Evolutionary conservation across 257 asterid species (phyloP), one percentile per base, ranked within the genome.

Genomic region (Forsythia suspensa): DNA sequence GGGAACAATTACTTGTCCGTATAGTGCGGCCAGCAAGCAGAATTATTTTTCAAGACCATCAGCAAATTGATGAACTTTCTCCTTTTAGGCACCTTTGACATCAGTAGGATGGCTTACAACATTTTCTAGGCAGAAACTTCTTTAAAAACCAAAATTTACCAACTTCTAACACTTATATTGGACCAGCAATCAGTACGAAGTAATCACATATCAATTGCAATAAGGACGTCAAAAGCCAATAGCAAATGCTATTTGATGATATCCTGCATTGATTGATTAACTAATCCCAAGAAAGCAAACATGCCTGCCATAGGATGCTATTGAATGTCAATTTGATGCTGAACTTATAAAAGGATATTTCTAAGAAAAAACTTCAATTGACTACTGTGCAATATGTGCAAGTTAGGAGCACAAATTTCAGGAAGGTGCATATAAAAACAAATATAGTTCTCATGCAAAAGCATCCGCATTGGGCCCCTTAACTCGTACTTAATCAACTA

Each of bases 321-420:
- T 77, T 76, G 71, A 74, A 79, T 75, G 78, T 73, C 55, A 59
- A 38, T 41, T 70, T 72, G 72, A 74, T 68, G 16, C 34, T 70
- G 16, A 46, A 67, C 71, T 43, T 18, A 44, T 36, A 70, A 66
- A 77, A 36, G 1, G 59, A 41, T 77, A 70, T 75, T 65, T 74
- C 36, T 37, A 82, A 65, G 77, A 39, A 82, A 74, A 79, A 85
- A 5, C 36, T 48, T 44, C 29, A 71, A 70, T 9, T n/a, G 29
- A 6, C 42, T 76, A 76, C 15, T 29, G 42, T 34, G 52, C 36
- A 66, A 44, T 36, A 16, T 24, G 39, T 63, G 40, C 21, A 76
- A 55, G 39, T 24, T 13, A 48, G 57, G 69, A 76, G 39, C 41
- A 76, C 37, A 75, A 73, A 4, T 41, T 34, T 24, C 37, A 36